These are phyloP conservation scores for Boletus smithii DNA, from an alignment of 1,284 basidiomycete genomes.

Conservation along the genomic window DNA sequence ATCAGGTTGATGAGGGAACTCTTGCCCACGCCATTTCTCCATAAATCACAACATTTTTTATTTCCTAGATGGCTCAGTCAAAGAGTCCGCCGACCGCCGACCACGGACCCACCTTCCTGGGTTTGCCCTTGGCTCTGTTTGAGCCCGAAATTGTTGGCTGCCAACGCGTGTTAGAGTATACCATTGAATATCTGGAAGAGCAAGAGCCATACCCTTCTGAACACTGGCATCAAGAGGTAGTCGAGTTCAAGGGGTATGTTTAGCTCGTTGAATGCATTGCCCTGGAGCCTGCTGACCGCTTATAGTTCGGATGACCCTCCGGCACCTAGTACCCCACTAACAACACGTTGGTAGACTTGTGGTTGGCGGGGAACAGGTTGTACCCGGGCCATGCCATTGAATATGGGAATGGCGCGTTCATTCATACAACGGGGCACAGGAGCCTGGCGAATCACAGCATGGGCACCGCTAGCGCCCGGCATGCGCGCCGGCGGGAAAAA, in stretches of 20 bases:
- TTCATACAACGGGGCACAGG: conserved; percentile 1
- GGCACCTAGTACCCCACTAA: conserved; percentile 11
- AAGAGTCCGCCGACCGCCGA: neutral
- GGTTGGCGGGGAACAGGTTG: neutral
- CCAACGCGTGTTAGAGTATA: conserved; percentile 7
- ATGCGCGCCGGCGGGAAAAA: neutral
- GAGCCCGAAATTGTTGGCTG: conserved; percentile 7
- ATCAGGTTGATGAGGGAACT: conserved; percentile 32
- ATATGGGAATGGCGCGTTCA: neutral
- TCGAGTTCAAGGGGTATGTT: neutral
- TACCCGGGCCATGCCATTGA: neutral
- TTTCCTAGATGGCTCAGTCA: conserved; percentile 6
- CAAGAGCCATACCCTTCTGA: conserved; percentile 11
- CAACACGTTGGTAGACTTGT: neutral
- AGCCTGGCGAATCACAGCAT: neutral
- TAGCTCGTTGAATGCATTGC: neutral
- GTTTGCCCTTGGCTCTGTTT: neutral
- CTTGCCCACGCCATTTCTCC: conserved; percentile 33
- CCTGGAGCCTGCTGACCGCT: conserved; percentile 6
- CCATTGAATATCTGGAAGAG: neutral
- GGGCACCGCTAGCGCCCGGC: neutral
- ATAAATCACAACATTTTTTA: conserved; percentile 30
- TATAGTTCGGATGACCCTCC: conserved; percentile 9
- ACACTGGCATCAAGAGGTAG: conserved; percentile 1
- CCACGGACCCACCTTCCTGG: conserved; percentile 15